Percentiles rank a stretch among this genome's conserved stretches.
Conservation (phyloP, 768 basidiomycete species). For the Mycena polygramma region DNA sequence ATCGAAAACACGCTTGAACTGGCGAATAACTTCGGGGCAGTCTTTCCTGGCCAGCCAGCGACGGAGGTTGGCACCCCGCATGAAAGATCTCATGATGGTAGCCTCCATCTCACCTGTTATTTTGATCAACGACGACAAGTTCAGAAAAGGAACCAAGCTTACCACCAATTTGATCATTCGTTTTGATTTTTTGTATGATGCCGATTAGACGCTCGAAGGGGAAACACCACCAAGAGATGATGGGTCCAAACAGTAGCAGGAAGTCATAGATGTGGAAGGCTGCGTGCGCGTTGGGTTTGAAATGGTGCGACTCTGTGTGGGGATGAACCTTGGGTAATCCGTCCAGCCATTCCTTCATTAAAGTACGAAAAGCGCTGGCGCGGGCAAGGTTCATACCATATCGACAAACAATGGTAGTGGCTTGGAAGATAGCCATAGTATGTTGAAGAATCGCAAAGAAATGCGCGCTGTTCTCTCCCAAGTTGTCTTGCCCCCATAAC, state of each 20-base stretch:
- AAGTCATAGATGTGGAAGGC: slow-evolving; percentile 52
- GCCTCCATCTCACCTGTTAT: slow-evolving; percentile 24
- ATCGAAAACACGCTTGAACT: slow-evolving; percentile 27
- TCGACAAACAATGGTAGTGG: slow-evolving; percentile 16
- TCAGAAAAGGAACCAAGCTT: neutral
- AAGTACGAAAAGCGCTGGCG: slow-evolving; percentile 1
- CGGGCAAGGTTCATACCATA: slow-evolving; percentile 5
- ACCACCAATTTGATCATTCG: slow-evolving; percentile 48
- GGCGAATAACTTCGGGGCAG: slow-evolving; percentile 29
- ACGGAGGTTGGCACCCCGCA: slow-evolving; percentile 31
- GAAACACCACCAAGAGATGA: slow-evolving; percentile 55
- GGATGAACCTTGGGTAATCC: slow-evolving; percentile 40
- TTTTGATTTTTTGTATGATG: slow-evolving; percentile 47
- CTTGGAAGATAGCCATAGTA: slow-evolving; percentile 45
- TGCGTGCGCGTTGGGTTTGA: slow-evolving; percentile 10
- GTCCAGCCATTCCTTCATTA: slow-evolving; percentile 42
- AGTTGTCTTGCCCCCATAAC: slow-evolving; percentile 43
- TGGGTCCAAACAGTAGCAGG: slow-evolving; percentile 50
- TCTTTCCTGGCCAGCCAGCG: slow-evolving; percentile 39
- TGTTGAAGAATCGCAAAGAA: slow-evolving; percentile 38
- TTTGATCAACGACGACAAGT: neutral
- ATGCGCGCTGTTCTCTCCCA: neutral
- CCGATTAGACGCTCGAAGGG: slow-evolving; percentile 56
- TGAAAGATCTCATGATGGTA: slow-evolving; percentile 27
- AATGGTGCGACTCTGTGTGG: slow-evolving; percentile 24